Evolutionary conservation across 441 rosid species (phyloP).

Genomic region (Rhodomyrtus psidioides): DNA sequence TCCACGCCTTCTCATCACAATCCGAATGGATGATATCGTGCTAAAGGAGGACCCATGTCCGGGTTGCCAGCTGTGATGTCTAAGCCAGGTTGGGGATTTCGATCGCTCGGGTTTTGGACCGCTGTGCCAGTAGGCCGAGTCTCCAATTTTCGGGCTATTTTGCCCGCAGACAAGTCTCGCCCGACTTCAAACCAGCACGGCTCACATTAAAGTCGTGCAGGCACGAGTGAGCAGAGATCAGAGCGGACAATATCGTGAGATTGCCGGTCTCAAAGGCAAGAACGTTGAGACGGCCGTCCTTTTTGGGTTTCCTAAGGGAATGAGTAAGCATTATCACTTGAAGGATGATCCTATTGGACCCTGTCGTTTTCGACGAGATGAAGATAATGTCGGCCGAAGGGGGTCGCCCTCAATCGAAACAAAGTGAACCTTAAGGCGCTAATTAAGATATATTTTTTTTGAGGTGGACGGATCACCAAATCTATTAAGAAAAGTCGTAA

Average conservation of each 20-base stretch:
- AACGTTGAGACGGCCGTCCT: neutral
- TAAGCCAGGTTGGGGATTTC: too few species aligned
- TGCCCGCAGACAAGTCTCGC: too few species aligned
- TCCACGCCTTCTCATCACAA: neutral
- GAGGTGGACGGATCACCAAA: neutral
- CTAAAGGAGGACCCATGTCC: too few species aligned
- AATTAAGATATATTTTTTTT: neutral
- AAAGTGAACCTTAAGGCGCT: neutral
- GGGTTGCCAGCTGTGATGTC: too few species aligned
- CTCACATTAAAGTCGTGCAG: too few species aligned
- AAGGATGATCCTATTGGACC: neutral
- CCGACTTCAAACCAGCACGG: too few species aligned
- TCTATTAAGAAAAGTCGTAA: neutral
- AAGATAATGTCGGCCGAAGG: neutral
- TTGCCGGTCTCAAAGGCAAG: neutral
- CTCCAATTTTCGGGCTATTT: too few species aligned
- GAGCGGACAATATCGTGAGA: too few species aligned
- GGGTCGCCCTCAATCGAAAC: neutral
- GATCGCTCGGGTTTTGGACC: too few species aligned
- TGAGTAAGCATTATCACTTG: neutral
- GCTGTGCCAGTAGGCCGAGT: too few species aligned
- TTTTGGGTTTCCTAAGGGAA: neutral
- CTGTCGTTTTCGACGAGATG: neutral
- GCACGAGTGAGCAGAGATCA: too few species aligned
- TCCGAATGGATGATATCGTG: too few species aligned